A percentile compares a stretch with the other conserved stretches of the same genome.
Conservation (phyloP, 495 filamentous ascomycete species). For the Symbiotaphrina buchneri region DNA sequence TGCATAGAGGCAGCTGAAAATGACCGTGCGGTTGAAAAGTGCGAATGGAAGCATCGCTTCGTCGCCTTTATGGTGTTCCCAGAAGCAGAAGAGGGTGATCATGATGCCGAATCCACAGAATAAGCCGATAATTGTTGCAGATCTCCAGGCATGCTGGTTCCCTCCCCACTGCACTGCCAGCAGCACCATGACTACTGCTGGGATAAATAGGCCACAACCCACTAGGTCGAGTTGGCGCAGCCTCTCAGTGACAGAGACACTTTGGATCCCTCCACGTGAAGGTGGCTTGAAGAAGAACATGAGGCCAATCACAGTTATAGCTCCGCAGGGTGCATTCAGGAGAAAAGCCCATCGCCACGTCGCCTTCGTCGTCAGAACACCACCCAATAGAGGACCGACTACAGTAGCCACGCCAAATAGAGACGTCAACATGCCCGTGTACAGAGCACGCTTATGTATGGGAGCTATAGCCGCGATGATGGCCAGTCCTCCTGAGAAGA, state of each 20-base stretch:
- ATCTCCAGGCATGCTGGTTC: conserved; percentile 19
- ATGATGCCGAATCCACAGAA: conserved; percentile 9
- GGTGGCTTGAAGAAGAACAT: too few relatives aligned
- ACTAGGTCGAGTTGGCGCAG: conserved; percentile 23
- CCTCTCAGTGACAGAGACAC: too few relatives aligned
- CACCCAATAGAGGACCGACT: conserved; percentile 7
- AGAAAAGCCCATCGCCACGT: conserved; percentile 8
- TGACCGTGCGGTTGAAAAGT: neutral
- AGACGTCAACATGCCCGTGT: conserved; percentile 10
- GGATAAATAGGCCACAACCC: conserved; percentile 21
- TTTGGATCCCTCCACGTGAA: too few relatives aligned
- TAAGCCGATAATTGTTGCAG: conserved; percentile 18
- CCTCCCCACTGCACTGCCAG: conserved; percentile 26
- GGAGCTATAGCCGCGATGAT: conserved; percentile 2
- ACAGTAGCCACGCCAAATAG: conserved; percentile 15
- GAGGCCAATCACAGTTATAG: too few relatives aligned
- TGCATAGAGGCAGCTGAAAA: neutral
- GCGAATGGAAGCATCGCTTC: conserved; percentile 4
- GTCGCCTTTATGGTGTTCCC: conserved; percentile 1
- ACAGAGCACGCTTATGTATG: conserved; percentile 6
- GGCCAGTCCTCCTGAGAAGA: conserved; percentile 10
- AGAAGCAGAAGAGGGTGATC: conserved; percentile 1
- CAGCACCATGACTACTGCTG: conserved; percentile 21
- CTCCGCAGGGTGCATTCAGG: too few relatives aligned
- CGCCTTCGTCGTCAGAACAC: conserved; percentile 4